phyloP scores from a whole-genome alignment of 2,329 filamentous ascomycete genomes.

The Xylaria sp. region DNA sequence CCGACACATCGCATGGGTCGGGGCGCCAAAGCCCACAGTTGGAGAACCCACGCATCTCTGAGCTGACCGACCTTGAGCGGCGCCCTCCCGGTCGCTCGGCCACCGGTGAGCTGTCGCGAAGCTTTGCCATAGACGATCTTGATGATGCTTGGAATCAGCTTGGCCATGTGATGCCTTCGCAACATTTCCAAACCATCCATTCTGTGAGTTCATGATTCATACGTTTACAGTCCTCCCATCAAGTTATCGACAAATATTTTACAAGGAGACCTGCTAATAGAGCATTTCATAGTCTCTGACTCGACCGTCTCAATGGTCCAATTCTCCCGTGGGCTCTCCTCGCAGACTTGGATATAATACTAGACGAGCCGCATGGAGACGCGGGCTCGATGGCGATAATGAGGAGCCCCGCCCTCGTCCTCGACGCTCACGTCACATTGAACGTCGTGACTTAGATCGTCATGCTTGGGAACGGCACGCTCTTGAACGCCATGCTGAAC shows the following conservation, averaged over 20 bases:
- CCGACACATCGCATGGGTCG: slow-evolving; percentile 12
- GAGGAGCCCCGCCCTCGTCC: slow-evolving; percentile 11
- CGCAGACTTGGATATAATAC: not conserved
- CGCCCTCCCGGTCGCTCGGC: slow-evolving; percentile 6
- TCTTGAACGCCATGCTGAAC: not conserved
- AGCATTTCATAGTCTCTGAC: not conserved
- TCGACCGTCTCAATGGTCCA: not conserved
- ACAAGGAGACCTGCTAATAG: not conserved
- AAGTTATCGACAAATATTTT: not conserved
- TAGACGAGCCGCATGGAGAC: slow-evolving; percentile 3
- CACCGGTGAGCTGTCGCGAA: slow-evolving; percentile 5
- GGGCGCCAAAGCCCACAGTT: slow-evolving; percentile 22
- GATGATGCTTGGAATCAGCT: slow-evolving; percentile 16
- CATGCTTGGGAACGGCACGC: not conserved
- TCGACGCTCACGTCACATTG: slow-evolving; percentile 11
- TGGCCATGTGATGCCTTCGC: not conserved
- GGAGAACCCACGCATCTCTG: slow-evolving; percentile 25
- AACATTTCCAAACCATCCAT: not conserved
- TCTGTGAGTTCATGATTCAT: slow-evolving; percentile 4
- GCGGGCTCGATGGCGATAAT: slow-evolving; percentile 2
- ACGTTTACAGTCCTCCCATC: not conserved
- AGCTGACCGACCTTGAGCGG: slow-evolving; percentile 17
- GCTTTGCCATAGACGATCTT: slow-evolving; percentile 2
- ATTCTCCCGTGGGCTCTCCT: not conserved
- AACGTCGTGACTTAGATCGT: not conserved